These are phyloP conservation scores for Paspalum vaginatum DNA, from an alignment of 176 grass and related monocot genomes.

Conservation along the genomic window DNA sequence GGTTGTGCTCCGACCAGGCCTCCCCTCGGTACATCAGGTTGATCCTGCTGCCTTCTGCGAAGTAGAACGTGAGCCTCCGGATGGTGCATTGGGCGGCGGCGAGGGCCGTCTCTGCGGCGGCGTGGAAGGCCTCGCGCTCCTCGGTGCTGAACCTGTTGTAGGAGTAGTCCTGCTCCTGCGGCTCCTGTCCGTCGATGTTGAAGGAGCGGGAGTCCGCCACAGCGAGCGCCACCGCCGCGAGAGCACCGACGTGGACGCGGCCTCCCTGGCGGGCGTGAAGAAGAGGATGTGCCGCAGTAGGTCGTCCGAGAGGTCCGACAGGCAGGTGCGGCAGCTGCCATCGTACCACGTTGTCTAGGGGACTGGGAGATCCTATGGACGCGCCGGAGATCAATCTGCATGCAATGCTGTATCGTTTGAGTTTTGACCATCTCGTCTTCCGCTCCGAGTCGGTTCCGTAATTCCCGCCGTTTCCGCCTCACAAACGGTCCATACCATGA, in stretches of 20 bases:
- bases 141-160: too few species aligned
- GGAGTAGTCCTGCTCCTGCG: too few species aligned
- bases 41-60: too few species aligned
- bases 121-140: background rate
- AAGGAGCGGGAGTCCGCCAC: background rate
- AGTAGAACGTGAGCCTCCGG: background rate
- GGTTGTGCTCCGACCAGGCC: background rate
- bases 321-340: background rate
- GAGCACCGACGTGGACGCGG: conserved; percentile 6
- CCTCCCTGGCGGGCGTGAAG: background rate
- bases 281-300: background rate
- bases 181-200: too few species aligned
- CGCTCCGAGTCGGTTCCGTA: too few species aligned
- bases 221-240: conserved; percentile 21
- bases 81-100: background rate
- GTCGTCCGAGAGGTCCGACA: background rate
- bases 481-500: too few species aligned
- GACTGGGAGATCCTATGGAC: too few species aligned
- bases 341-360: background rate
- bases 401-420: too few species aligned
- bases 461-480: too few species aligned
- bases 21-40: background rate
- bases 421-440: too few species aligned
- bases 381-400: too few species aligned
- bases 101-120: background rate